Conservation (phyloP, 805 yeast species). For the Metschnikowia gelsemii region DNA sequence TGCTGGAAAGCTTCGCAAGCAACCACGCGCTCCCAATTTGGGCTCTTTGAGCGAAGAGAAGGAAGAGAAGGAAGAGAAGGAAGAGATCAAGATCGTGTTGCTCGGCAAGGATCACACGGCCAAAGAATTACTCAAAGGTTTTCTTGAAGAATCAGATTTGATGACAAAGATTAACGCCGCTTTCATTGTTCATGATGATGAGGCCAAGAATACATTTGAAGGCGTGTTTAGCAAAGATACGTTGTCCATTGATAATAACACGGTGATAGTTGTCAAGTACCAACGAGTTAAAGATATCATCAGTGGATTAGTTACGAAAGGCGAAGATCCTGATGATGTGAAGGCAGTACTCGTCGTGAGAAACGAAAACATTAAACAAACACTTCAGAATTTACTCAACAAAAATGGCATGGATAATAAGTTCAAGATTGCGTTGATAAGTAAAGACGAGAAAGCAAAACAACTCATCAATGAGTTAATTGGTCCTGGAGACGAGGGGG, state of each 20-base stretch:
- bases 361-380: not conserved
- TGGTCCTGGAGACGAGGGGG: not conserved
- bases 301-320: too few species aligned
- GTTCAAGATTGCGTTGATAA: not conserved
- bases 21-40: too few species aligned
- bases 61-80: not conserved
- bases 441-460: not conserved
- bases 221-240: too few species aligned
- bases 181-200: conserved; percentile 2
- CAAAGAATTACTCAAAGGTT: not conserved
- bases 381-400: not conserved
- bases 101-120: not conserved
- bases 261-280: too few species aligned
- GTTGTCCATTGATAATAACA: too few species aligned
- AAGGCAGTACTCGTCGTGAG: conserved; percentile 1
- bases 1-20: not conserved
- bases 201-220: too few species aligned
- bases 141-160: not conserved
- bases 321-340: not conserved
- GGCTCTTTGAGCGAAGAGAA: not conserved
- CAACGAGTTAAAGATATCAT: too few species aligned
- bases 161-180: conserved; percentile 5
- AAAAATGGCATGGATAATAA: not conserved
- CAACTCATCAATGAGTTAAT: not conserved
- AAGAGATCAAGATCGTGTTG: conserved; percentile 1